Conservation (phyloP, 352 stramenopile species). For the Phytophthora sp. region DNA sequence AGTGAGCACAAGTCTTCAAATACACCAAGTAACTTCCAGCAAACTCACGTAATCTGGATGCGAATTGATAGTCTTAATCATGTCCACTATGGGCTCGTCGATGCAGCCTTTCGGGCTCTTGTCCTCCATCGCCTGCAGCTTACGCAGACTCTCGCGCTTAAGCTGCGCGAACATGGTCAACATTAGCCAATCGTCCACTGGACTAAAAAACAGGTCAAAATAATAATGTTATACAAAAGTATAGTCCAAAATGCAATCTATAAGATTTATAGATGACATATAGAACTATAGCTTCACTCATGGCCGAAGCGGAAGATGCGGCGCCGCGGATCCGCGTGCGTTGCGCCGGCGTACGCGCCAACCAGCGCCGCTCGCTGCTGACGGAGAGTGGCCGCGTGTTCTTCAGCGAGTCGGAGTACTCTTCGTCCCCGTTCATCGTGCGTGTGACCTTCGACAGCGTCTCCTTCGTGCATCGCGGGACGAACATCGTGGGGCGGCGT, state of each 20-base stretch:
- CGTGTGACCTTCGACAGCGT: conserved; percentile 53
- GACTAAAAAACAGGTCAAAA: neutral
- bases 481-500: conserved; percentile 62
- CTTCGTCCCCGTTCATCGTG: conserved; percentile 43
- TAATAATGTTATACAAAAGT: neutral
- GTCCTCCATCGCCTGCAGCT: conserved; percentile 82
- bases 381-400: conserved; percentile 25
- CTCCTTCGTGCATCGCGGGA: conserved; percentile 57
- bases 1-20: conserved; percentile 6
- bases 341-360: conserved; percentile 39
- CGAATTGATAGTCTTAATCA: conserved; percentile 89
- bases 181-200: conserved; percentile 21
- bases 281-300: conserved; percentile 8
- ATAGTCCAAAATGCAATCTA: conserved; percentile 9
- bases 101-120: conserved; percentile 93
- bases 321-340: conserved; percentile 31
- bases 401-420: conserved; percentile 42
- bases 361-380: conserved; percentile 1
- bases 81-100: conserved; percentile 88
- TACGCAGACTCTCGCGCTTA: conserved; percentile 87
- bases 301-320: conserved; percentile 11
- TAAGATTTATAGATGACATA: no score
- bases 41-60: conserved; percentile 83
- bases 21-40: neutral
- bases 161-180: conserved; percentile 75